A percentile compares a stretch with the other conserved stretches of the same genome.
These are phyloP conservation scores for Sutorius australiensis DNA, from an alignment of 768 basidiomycete species.

Conservation along the genomic window DNA sequence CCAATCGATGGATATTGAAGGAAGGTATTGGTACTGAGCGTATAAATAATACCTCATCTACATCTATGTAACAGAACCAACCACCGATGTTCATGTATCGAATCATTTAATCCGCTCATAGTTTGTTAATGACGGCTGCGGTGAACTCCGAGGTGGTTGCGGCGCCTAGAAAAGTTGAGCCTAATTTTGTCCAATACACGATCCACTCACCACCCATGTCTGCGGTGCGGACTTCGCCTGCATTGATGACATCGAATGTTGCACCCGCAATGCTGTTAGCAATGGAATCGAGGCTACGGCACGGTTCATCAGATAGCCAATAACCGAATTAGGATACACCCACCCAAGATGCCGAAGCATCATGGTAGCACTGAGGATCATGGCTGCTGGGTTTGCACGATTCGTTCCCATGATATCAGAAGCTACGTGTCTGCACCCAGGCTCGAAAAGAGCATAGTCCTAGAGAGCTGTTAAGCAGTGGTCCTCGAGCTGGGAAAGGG, in stretches of 20 bases:
- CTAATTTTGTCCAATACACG: background rate
- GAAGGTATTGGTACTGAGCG: conserved; percentile 14
- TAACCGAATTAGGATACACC: conserved; percentile 26
- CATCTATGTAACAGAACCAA: conserved; percentile 23
- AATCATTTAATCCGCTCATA: conserved; percentile 34
- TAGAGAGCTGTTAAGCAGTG: conserved; percentile 23
- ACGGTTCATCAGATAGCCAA: conserved; percentile 6
- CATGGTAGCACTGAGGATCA: conserved; percentile 97
- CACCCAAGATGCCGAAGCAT: conserved; percentile 96
- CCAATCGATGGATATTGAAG: conserved; percentile 5
- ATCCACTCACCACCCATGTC: conserved; percentile 85
- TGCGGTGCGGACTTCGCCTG: conserved; percentile 83
- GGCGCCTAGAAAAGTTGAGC: conserved; percentile 49
- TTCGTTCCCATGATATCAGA: conserved; percentile 96
- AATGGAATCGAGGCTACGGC: conserved; percentile 74
- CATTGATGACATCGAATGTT: conserved; percentile 89
- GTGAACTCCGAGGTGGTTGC: conserved; percentile 96
- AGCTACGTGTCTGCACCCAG: conserved; percentile 94
- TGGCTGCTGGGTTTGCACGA: conserved; percentile 94
- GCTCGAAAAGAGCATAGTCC: conserved; percentile 98
- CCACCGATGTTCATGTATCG: background rate
- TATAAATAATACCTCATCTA: conserved; percentile 16
- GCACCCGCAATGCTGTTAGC: conserved; percentile 92
- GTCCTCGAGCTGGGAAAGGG: background rate
- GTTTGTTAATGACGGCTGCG: conserved; percentile 80